Evolutionary conservation across 2,329 filamentous ascomycete species (phyloP), one percentile per base, ranked within the genome.

Genomic region (Paradendryphiella salina): DNA sequence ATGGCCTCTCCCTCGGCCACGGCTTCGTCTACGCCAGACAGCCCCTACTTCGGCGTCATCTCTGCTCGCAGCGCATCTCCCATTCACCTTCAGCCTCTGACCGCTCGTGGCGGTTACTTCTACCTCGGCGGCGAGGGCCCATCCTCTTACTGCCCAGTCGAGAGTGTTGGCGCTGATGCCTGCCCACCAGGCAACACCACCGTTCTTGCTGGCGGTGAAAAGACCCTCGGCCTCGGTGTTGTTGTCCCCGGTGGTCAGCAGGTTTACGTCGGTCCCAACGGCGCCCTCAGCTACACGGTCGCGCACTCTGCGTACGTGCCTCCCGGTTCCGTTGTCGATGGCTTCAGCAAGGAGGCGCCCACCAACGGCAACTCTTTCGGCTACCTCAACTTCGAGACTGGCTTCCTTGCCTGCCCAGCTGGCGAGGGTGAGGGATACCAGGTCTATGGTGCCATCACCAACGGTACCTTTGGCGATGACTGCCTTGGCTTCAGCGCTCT

Each of bases 201-300:
- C 6, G 75, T 78, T 7, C 70, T 82, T 39, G 63, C 70, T 29
- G 72, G 75, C 23, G 70, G 73, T 36, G 45, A 67, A 23, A 32
- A 34, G 1, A 64, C 55, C 9, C 64, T 72, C 4, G 48, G 52
- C n/a, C 39, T 82, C 63, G 70, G 74, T 28, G 79, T 82, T 26
- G 65, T 77, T 23, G 85, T 86, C 4, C 84, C 85, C 4, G 85
- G 85, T 21, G 85, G 85, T 20, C 85, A 88, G 61, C 71, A 77
- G 50, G 69, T 86, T 60, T 88, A 83, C 67, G 76, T 87, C 49
- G 74, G 72, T 3, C 74, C 79, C 3, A 69, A 76, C 20, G 85
- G 85, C 5, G 73, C 77, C 8, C 67, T 88, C 49, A 74, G 76
- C 46, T 87, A 82, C 72, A 82, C 83, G 0, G 55, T 63, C 15